Conservation (phyloP, 176 grass and related monocot species). For the Echinochloa phyllopogon region DNA sequence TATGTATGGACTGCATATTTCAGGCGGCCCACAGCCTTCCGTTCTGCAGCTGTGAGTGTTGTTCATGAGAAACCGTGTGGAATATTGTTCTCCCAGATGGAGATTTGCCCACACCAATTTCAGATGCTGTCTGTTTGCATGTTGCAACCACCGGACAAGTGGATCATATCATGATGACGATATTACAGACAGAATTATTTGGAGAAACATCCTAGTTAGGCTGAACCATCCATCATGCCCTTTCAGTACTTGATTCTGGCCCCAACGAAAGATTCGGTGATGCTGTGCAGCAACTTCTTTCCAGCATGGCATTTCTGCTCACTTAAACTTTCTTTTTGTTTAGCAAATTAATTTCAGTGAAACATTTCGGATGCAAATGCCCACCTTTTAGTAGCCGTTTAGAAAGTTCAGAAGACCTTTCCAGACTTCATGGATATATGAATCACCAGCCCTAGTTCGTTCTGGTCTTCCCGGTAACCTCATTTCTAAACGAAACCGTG, state of each 20-base stretch:
- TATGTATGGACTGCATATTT: neutral
- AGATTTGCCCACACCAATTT: slow-evolving; percentile 30
- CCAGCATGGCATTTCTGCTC: neutral
- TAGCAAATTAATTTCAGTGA: neutral
- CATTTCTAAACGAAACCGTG: slow-evolving; percentile 37
- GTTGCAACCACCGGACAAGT: slow-evolving; percentile 22
- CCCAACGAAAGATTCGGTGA: neutral
- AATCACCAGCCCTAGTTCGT: neutral
- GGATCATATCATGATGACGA: slow-evolving; percentile 18
- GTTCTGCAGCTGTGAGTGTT: slow-evolving; percentile 15
- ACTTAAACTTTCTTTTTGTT: neutral
- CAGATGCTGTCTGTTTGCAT: slow-evolving; percentile 35
- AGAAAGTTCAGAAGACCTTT: slow-evolving; percentile 12
- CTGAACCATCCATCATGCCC: neutral
- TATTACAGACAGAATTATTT: slow-evolving; percentile 2
- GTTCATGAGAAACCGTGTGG: slow-evolving; percentile 47
- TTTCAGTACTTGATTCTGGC: neutral
- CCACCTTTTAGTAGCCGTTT: neutral
- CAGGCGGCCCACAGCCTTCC: neutral
- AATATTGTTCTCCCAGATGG: slow-evolving; percentile 21
- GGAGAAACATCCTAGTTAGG: slow-evolving; percentile 18
- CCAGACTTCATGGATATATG: neutral
- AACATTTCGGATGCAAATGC: slow-evolving; percentile 13
- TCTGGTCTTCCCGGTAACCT: neutral
- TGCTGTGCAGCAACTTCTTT: neutral